Percentiles rank a stretch among this genome's conserved stretches.
Evolutionary conservation across 202 grass and related monocot genomes (phyloP).

Genomic region (Carex arenaria): DNA sequence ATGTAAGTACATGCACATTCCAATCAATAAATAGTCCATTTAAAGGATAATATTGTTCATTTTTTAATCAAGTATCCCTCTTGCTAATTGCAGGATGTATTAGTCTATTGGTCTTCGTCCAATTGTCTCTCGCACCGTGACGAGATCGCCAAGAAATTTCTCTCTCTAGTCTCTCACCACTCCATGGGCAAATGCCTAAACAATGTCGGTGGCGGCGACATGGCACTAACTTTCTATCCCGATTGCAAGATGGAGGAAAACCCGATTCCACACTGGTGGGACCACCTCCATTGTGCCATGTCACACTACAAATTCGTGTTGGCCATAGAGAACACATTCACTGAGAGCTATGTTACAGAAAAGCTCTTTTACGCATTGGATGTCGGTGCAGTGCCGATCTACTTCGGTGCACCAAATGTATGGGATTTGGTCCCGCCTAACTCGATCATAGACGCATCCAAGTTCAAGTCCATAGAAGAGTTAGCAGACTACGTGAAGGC

Average conservation of each 20-base stretch:
- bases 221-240: constrained; percentile 36
- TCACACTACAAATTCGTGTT: constrained; percentile 52
- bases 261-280: constrained; percentile 44
- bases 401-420: constrained; percentile 38
- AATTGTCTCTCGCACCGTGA: constrained; percentile 29
- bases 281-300: constrained; percentile 50
- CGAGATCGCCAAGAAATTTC: constrained; percentile 22
- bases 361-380: constrained; percentile 48
- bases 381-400: constrained; percentile 36
- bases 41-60: background rate
- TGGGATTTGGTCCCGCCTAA: constrained; percentile 46
- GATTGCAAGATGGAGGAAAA: constrained; percentile 32
- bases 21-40: background rate
- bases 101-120: constrained; percentile 48
- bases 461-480: constrained; percentile 37
- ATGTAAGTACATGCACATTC: constrained; percentile 21
- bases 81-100: constrained; percentile 24
- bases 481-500: constrained; percentile 33
- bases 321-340: constrained; percentile 48
- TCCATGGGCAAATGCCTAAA: constrained; percentile 44
- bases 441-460: constrained; percentile 41
- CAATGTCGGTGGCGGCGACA: constrained; percentile 32
- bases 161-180: constrained; percentile 32
- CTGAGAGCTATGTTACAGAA: constrained; percentile 42
- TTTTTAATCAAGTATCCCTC: background rate